phyloP scores from a whole-genome alignment of 257 asterid genomes.

The Anisodus acutangulus region DNA sequence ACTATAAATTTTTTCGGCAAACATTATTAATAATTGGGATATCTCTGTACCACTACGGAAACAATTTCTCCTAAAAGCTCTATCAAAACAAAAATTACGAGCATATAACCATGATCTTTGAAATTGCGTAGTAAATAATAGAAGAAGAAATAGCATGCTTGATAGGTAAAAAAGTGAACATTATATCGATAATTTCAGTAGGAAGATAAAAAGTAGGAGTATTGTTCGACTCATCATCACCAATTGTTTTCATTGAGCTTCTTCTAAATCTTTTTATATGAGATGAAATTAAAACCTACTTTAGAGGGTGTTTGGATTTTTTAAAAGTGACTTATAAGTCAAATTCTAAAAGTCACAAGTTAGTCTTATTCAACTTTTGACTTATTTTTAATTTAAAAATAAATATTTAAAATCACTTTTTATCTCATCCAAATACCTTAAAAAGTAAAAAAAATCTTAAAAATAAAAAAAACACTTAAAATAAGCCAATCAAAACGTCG shows the following conservation, averaged over 20 bases:
- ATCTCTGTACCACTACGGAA: background rate
- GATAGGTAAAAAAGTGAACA: slow-evolving; percentile 10
- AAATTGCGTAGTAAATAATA: background rate
- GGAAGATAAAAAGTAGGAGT: background rate
- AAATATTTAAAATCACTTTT: too few relatives aligned
- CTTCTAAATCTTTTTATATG: background rate
- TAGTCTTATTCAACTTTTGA: too few relatives aligned
- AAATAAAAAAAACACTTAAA: too few relatives aligned
- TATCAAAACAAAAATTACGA: background rate
- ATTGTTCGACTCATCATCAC: background rate
- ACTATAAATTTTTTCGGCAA: background rate
- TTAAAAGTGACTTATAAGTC: too few relatives aligned
- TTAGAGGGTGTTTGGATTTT: too few relatives aligned
- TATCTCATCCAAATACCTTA: too few relatives aligned
- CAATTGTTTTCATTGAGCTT: background rate
- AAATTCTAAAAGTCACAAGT: too few relatives aligned
- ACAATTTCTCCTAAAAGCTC: background rate
- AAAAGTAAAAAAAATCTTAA: too few relatives aligned
- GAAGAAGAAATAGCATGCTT: background rate
- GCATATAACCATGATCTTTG: background rate
- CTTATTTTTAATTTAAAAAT: too few relatives aligned
- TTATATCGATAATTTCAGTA: background rate
- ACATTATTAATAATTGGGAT: background rate
- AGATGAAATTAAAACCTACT: background rate
- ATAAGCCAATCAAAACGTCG: background rate